Evolutionary conservation across 768 basidiomycete genomes (phyloP).

Genomic region (Lactarius pseudohatsudake): DNA sequence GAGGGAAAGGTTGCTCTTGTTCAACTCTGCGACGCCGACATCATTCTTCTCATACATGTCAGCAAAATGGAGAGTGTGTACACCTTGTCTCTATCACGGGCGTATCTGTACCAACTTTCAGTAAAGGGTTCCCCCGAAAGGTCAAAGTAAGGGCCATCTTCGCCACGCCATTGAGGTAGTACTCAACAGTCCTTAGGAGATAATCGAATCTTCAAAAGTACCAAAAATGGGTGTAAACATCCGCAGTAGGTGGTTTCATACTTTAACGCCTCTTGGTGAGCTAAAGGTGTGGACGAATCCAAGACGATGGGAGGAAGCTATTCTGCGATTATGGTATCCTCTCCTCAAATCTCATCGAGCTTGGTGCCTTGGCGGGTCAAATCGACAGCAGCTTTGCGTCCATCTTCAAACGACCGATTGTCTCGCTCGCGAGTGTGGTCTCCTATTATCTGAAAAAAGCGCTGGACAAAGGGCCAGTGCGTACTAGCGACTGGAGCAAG

Average conservation of each 20-base stretch:
- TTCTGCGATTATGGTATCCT: slow-evolving; percentile 47
- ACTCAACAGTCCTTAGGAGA: slow-evolving; percentile 35
- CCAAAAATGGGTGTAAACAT: slow-evolving; percentile 52
- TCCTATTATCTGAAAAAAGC: slow-evolving; percentile 41
- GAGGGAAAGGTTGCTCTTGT: slow-evolving; percentile 45
- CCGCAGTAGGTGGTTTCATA: slow-evolving; percentile 38
- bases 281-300: not conserved
- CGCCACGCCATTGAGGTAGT: not conserved
- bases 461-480: slow-evolving; percentile 47
- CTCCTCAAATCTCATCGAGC: slow-evolving; percentile 46
- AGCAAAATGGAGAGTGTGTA: slow-evolving; percentile 47
- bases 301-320: slow-evolving; percentile 52
- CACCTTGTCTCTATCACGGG: not conserved
- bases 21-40: slow-evolving; percentile 45
- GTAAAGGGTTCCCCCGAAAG: slow-evolving; percentile 45
- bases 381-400: slow-evolving; percentile 41
- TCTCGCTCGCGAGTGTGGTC: slow-evolving; percentile 46
- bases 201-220: slow-evolving; percentile 44
- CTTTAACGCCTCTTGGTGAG: not conserved
- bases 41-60: slow-evolving; percentile 49
- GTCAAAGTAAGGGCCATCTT: slow-evolving; percentile 37
- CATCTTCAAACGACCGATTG: slow-evolving; percentile 41
- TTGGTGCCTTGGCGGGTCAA: slow-evolving; percentile 43
- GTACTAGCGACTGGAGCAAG: slow-evolving; percentile 49
- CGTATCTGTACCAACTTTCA: slow-evolving; percentile 4